Base-by-base conservation (phyloP, 305 asterid genomes). In the Rubia balearica region DNA sequence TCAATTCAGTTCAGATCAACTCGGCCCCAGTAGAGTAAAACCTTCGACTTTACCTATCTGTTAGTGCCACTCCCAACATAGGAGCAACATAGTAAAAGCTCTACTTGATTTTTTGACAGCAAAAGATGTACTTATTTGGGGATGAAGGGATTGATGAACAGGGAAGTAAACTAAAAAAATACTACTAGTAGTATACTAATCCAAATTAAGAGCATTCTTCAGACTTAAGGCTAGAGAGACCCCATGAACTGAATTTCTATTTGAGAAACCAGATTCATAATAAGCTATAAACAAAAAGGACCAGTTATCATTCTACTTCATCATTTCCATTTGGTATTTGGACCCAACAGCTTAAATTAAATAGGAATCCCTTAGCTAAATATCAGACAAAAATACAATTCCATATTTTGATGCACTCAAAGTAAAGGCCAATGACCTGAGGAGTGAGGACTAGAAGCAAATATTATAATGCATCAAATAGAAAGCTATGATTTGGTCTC, bases 401-500 rank as follows among this genome's bases (percentile, higher is more conserved):
- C 6, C 21, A 8, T 0, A 8, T 19, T 65, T 41, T 22, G 4
- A 65, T 65, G 38, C 48, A 10, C 38, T 65, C 38, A 42, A 21
- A 42, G 62, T 21, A n/a, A 53, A 4, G 48, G 21, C 77, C 27
- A 76, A 72, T 49, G 62, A 65, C 27, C 13, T 45, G 11, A 7
- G 16, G 59, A 27, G 6, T 45, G 11, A 7, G 16, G 59, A 27
- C 6, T 46, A 5, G 43, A 49, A 46, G 45, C 46, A 61, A 57
- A 53, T n/a, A 53, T 53, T 53, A n/a, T 45, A 53, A 27, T 42
- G 16, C 13, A 17, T 67, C 7, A 33, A 59, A 42, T 73, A 30
- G 22, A 45, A n/a, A 68, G 62, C 71, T 76, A 79, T 86, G 80
- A 84, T 82, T 79, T 69, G 69, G 73, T 77, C 72, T 71, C 73